Evolutionary conservation across 2,329 filamentous ascomycete species (phyloP).

Genomic region (Microsporum canis): DNA sequence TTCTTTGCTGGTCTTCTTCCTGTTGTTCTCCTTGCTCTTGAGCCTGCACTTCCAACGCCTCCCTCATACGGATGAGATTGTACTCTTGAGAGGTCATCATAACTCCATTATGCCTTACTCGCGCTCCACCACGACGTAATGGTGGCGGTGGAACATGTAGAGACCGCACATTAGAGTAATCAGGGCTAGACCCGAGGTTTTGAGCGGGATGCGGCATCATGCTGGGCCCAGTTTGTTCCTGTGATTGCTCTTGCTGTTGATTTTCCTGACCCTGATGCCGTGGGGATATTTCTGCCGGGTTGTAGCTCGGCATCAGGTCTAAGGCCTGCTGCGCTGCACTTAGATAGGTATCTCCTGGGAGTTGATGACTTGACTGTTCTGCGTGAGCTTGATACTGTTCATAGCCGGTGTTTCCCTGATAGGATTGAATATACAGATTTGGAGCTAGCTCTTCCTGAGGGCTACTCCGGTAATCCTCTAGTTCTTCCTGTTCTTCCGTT

Average conservation of each 20-base stretch:
- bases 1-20: background rate
- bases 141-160: background rate
- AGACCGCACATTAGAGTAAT: background rate
- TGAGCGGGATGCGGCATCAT: background rate
- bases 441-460: background rate
- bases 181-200: background rate
- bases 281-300: background rate
- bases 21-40: background rate
- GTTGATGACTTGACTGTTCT: background rate
- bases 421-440: background rate
- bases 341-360: background rate
- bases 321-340: background rate
- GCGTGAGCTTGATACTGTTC: background rate
- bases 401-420: background rate
- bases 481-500: background rate
- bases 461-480: background rate
- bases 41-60: background rate
- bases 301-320: background rate
- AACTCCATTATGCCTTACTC: background rate
- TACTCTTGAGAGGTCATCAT: background rate
- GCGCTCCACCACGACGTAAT: background rate
- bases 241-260: background rate
- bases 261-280: background rate
- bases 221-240: background rate
- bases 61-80: background rate